Evolutionary conservation across 306 rosid species (phyloP).

Genomic region (Myrica gale): DNA sequence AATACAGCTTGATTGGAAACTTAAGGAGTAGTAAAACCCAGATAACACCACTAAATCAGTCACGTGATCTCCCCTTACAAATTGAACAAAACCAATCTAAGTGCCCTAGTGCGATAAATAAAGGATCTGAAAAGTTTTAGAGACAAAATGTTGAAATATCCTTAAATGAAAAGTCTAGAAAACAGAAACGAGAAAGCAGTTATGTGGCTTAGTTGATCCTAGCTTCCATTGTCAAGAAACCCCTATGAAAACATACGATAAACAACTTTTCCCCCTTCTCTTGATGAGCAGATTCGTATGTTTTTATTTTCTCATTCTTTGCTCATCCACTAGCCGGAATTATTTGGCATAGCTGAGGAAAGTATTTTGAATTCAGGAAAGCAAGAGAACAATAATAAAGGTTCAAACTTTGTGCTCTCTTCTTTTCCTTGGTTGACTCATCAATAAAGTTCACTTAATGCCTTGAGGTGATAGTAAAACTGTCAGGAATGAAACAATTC

Average conservation of each 20-base stretch:
- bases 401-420: neutral
- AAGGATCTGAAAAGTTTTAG: neutral
- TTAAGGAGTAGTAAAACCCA: neutral
- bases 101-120: neutral
- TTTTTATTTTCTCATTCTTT: neutral
- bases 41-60: neutral
- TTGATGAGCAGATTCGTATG: neutral
- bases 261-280: neutral
- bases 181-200: neutral
- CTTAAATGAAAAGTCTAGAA: neutral
- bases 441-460: neutral
- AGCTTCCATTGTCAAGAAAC: neutral
- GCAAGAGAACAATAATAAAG: neutral
- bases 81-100: neutral
- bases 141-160: neutral
- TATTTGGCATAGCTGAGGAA: neutral
- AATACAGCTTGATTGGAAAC: neutral
- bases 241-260: neutral
- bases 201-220: neutral
- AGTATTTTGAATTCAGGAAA: neutral
- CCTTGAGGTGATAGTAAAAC: neutral
- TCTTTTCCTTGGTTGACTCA: neutral
- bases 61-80: neutral
- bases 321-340: neutral
- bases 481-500: neutral